Base-by-base conservation (phyloP, 176 grass and related monocot species). In the Echinochloa phyllopogon region DNA sequence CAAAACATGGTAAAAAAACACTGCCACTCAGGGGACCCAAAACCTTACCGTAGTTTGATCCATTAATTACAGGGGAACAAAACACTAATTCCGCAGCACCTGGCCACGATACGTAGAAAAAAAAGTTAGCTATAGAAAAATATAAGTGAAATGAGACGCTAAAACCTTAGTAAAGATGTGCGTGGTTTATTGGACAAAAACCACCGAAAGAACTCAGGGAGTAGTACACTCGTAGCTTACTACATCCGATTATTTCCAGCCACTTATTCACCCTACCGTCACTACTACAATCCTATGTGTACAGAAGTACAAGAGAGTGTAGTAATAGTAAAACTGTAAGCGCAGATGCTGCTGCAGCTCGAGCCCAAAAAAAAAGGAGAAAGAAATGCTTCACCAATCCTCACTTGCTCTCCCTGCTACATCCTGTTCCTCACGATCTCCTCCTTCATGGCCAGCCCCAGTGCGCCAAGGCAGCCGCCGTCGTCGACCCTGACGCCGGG, bases 371-470 rank as follows among this genome's bases (percentile, higher is more conserved):
- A 62, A 23, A 33, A 33, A n/a, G 23, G n/a, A 43, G 42, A 45
- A 45, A 61, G 23, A 47, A 43, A 79, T 21, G 9, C 41, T 48
- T 4, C 18, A 79, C 25, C 24, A 6, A 20, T 33, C 24, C 41
- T 8, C 41, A 3, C 2, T 29, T 72, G 44, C 45, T 27, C 23
- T 62, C 51, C 51, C 56, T 8, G 4, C 55, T 90, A 58, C 38
- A 27, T 29, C 40, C 59, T 84, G 84, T 90, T 70, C 89, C 25
- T 92, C 66, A 94, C 87, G 40, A 89, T 4, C 77, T 94, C 92
- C 75, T 76, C 87, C 82, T 94, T 89, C 92, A 94, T 94, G 77
- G 92, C 89, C 44, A 94, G 63, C 50, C 77, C 72, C 50, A 92
- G 84, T 18, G 92, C 67, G 4, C 20, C 81, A 15, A 94, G 92